Conservation (phyloP, 805 yeast species). For the Zygoascus biomembranicola region DNA sequence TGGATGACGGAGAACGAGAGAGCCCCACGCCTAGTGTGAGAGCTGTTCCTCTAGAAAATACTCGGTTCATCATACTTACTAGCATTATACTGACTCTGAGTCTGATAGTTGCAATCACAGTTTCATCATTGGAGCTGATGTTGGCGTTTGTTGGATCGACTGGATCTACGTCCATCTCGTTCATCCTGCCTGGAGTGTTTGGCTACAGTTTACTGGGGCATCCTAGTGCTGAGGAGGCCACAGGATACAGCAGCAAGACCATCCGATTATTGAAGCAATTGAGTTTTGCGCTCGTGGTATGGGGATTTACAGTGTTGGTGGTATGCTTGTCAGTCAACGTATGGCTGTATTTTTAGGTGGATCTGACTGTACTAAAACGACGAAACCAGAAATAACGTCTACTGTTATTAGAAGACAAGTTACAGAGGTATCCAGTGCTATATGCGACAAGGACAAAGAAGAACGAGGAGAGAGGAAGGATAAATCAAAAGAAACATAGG, state of each 20-base stretch:
- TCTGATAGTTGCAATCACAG: conserved; percentile 55
- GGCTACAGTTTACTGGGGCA: conserved; percentile 63
- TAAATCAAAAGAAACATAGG: no score
- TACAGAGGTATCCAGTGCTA: no score
- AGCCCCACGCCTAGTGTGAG: conserved; percentile 1
- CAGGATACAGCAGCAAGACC: neutral
- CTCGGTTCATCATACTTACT: conserved; percentile 35
- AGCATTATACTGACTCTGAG: conserved; percentile 41
- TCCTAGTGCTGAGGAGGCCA: neutral
- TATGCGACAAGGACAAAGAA: no score
- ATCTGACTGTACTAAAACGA: no score
- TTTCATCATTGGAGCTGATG: conserved; percentile 70
- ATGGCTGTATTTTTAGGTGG: conserved; percentile 3
- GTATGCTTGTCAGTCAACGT: conserved; percentile 45
- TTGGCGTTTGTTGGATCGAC: conserved; percentile 87
- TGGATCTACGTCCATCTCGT: conserved; percentile 86
- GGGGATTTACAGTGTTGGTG: conserved; percentile 67
- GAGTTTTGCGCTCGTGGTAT: conserved; percentile 49
- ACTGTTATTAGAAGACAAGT: no score
- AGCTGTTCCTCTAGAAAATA: conserved; percentile 10
- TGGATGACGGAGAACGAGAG: conserved; percentile 5
- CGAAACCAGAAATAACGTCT: no score
- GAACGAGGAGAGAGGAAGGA: no score
- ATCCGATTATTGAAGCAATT: conserved; percentile 31
- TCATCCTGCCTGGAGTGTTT: conserved; percentile 81